phyloP scores from a whole-genome alignment of 148 eudicot species.

The Euryodendron excelsum region DNA sequence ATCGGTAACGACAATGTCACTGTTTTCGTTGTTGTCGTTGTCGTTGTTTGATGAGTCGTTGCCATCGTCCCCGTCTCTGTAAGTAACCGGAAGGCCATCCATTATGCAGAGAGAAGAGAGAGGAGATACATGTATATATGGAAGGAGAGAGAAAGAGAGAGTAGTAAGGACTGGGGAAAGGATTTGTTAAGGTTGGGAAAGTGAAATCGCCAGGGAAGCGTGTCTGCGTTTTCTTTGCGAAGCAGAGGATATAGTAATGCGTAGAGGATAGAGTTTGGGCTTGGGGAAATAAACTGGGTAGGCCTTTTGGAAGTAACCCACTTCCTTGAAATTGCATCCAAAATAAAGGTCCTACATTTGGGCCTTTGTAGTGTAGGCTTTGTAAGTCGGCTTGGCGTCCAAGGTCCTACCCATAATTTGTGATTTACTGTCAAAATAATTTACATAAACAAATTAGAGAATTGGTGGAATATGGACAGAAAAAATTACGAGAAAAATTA shows the following conservation, averaged over 20 bases:
- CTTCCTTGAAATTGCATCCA: no score
- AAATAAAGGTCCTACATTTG: not conserved
- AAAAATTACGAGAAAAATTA: no score
- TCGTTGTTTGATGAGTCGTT: no score
- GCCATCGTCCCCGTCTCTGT: no score
- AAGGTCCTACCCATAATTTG: no score
- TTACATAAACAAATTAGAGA: no score
- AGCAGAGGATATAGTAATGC: not conserved
- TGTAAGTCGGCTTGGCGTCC: not conserved
- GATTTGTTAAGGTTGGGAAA: not conserved
- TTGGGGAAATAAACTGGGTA: no score
- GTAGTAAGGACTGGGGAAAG: not conserved
- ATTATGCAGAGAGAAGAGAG: not conserved
- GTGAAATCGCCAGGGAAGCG: constrained; percentile 1
- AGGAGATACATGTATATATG: not conserved
- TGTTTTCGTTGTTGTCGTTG: not conserved
- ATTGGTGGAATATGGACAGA: no score
- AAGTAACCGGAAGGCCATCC: no score
- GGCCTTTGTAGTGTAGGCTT: not conserved
- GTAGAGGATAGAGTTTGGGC: not conserved
- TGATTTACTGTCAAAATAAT: no score
- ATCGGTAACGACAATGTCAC: constrained; percentile 4
- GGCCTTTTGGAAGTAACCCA: no score
- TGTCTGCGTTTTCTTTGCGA: not conserved
- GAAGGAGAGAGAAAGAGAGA: not conserved